Percentiles rank a stretch among this genome's conserved stretches.
Evolutionary conservation across 805 yeast species (phyloP).

Genomic region (Candida takata): DNA sequence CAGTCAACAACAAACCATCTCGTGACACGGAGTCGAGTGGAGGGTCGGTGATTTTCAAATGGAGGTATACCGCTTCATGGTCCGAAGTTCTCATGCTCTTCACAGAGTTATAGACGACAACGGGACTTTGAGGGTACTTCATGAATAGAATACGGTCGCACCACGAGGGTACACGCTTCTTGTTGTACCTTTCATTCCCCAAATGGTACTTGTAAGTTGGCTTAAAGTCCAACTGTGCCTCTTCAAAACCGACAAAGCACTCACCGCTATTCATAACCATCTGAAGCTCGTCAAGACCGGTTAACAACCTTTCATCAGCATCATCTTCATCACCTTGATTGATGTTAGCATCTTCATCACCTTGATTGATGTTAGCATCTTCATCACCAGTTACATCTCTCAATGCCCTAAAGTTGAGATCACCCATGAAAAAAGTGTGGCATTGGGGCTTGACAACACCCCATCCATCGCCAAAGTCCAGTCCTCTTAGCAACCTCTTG

Average conservation of each 20-base stretch:
- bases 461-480: conserved; percentile 51
- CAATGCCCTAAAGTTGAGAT: conserved; percentile 67
- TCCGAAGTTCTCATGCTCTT: conserved; percentile 52
- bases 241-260: conserved; percentile 58
- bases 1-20: neutral
- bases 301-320: conserved; percentile 15
- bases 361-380: conserved; percentile 5
- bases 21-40: conserved; percentile 1
- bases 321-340: conserved; percentile 7
- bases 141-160: conserved; percentile 76
- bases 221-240: conserved; percentile 54
- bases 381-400: conserved; percentile 2
- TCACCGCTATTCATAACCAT: conserved; percentile 29
- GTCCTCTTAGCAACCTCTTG: conserved; percentile 39
- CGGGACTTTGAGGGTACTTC: conserved; percentile 28
- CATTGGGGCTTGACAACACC: conserved; percentile 41
- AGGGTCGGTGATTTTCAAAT: conserved; percentile 20
- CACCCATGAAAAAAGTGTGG: conserved; percentile 77
- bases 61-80: conserved; percentile 70
- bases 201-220: conserved; percentile 73
- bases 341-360: conserved; percentile 8
- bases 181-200: conserved; percentile 42
- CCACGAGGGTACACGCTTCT: conserved; percentile 75
- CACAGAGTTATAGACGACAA: conserved; percentile 44
- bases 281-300: conserved; percentile 31